phyloP scores from a whole-genome alignment of 345 rosid species.

The Microthlaspi erraticum region DNA sequence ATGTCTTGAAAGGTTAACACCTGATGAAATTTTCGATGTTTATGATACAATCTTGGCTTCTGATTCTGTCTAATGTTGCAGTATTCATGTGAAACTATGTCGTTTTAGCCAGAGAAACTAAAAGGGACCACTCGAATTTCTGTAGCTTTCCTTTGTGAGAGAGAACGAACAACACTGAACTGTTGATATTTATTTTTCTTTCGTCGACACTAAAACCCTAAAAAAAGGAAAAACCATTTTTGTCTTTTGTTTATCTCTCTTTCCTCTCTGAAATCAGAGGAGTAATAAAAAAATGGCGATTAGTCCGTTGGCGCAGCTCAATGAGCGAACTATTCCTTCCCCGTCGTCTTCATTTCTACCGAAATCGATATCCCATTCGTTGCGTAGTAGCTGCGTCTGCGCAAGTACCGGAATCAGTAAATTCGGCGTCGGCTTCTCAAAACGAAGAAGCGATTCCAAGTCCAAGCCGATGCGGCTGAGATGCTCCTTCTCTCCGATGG shows the following conservation, averaged over 20 bases:
- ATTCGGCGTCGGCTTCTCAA: conserved; percentile 41
- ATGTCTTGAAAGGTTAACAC: conserved; percentile 12
- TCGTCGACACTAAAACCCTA: conserved; percentile 43
- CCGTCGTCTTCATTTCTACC: conserved; percentile 45
- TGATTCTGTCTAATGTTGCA: not conserved
- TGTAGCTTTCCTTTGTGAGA: conserved; percentile 14
- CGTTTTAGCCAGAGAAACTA: conserved; percentile 28
- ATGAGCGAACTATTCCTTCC: conserved; percentile 50
- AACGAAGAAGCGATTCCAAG: conserved; percentile 41
- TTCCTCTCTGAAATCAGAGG: not conserved
- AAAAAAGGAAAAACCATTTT: conserved; percentile 26
- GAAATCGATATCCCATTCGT: conserved; percentile 40
- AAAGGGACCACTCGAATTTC: conserved; percentile 35
- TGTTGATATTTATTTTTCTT: conserved; percentile 33
- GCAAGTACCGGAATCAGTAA: conserved; percentile 33
- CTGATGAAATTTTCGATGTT: not conserved
- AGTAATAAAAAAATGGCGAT: conserved; percentile 54
- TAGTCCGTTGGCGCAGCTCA: conserved; percentile 60
- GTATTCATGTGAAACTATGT: not conserved
- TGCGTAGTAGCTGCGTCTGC: conserved; percentile 38
- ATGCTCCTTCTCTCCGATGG: conserved; percentile 75
- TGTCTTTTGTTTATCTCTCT: conserved; percentile 9
- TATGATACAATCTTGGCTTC: not conserved
- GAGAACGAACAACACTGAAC: not conserved
- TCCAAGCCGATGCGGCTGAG: conserved; percentile 43